phyloP scores from a whole-genome alignment of 305 asterid species.

The Ilex paraguariensis region DNA sequence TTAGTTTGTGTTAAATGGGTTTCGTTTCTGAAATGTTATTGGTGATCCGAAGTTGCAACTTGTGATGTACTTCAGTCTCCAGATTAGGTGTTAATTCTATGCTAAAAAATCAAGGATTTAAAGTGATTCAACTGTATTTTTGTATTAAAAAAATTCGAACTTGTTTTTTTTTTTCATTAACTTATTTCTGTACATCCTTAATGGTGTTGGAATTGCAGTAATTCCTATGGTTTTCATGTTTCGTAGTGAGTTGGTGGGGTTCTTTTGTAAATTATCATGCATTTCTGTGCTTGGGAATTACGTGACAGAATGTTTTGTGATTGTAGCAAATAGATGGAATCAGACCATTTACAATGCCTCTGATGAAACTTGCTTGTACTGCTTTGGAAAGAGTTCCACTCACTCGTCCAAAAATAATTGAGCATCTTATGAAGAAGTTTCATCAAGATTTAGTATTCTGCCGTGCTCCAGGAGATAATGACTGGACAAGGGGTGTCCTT shows the following conservation, averaged over 20 bases:
- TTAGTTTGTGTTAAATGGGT: too few species aligned
- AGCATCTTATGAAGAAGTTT: slow-evolving; percentile 63
- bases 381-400: slow-evolving; percentile 93
- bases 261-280: not conserved
- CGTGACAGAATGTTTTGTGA: slow-evolving; percentile 15
- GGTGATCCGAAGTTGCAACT: too few species aligned
- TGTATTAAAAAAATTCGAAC: too few species aligned
- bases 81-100: too few species aligned
- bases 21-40: too few species aligned
- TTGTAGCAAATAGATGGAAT: slow-evolving; percentile 78
- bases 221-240: not conserved
- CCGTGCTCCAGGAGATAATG: slow-evolving; percentile 75
- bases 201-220: not conserved
- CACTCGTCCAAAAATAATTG: slow-evolving; percentile 55
- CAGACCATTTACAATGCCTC: slow-evolving; percentile 88
- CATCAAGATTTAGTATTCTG: slow-evolving; percentile 80
- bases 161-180: not conserved
- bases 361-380: slow-evolving; percentile 90
- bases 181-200: too few species aligned
- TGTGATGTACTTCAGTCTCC: too few species aligned
- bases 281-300: slow-evolving; percentile 5
- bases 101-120: too few species aligned
- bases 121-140: too few species aligned
- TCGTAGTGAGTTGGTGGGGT: not conserved
- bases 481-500: slow-evolving; percentile 45